Conservation (phyloP, 2,329 filamentous ascomycete genomes). For the Talaromyces sp. region DNA sequence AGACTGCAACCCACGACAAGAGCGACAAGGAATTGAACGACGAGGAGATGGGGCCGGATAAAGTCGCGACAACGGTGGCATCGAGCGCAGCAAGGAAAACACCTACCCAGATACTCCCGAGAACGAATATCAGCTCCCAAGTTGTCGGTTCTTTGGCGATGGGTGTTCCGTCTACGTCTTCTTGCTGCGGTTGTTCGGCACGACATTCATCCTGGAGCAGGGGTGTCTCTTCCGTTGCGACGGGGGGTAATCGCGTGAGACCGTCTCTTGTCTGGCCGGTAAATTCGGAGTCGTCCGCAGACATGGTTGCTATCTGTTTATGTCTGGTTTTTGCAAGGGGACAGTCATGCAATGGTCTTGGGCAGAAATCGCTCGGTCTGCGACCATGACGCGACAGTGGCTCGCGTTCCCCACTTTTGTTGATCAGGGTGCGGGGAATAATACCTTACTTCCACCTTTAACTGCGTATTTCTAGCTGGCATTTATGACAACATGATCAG, state of each 20-base stretch:
- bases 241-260: constrained; percentile 11
- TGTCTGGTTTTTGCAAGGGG: background rate
- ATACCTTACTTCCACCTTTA: background rate
- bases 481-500: background rate
- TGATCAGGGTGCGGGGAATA: background rate
- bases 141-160: constrained; percentile 44
- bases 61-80: constrained; percentile 77
- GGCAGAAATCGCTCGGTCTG: background rate
- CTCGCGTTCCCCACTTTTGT: background rate
- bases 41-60: constrained; percentile 76
- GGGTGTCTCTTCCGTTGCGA: constrained; percentile 16
- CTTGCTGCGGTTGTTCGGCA: background rate
- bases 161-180: constrained; percentile 18
- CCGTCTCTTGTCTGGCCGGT: constrained; percentile 12
- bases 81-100: constrained; percentile 58
- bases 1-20: constrained; percentile 81
- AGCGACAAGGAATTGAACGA: constrained; percentile 76
- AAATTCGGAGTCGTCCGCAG: constrained; percentile 5
- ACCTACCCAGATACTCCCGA: constrained; percentile 49
- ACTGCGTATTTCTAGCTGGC: background rate
- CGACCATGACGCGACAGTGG: background rate
- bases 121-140: constrained; percentile 44
- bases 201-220: constrained; percentile 6
- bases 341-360: background rate
- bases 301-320: background rate